These are phyloP conservation scores for Boletus sp. DNA, from an alignment of 1,284 basidiomycete genomes.

Conservation along the genomic window DNA sequence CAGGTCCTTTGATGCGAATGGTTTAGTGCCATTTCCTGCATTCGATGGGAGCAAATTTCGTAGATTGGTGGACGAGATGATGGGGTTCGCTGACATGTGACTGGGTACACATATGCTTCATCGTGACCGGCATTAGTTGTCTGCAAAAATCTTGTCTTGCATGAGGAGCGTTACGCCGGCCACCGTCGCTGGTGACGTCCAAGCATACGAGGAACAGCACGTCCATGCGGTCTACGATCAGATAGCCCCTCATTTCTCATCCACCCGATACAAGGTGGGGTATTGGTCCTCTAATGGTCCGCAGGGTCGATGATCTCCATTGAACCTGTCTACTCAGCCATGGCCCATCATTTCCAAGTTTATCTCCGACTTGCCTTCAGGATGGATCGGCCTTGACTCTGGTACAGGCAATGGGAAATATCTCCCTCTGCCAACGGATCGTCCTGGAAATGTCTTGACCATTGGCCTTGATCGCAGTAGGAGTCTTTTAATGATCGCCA, in stretches of 20 bases:
- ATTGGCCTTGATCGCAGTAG: conserved; percentile 81
- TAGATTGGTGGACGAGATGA: conserved; percentile 64
- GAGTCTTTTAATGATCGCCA: conserved; percentile 76
- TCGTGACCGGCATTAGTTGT: neutral
- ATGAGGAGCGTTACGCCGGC: conserved; percentile 35
- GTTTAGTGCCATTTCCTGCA: conserved; percentile 56
- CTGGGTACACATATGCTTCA: neutral
- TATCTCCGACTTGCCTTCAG: conserved; percentile 67
- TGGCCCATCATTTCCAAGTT: conserved; percentile 93
- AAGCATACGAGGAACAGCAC: conserved; percentile 65
- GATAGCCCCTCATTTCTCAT: conserved; percentile 90
- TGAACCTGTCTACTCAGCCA: conserved; percentile 48
- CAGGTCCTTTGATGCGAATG: conserved; percentile 41
- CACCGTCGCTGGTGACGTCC: conserved; percentile 42
- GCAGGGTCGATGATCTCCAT: neutral
- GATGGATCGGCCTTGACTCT: conserved; percentile 87
- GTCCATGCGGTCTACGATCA: conserved; percentile 87
- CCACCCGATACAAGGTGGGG: conserved; percentile 87
- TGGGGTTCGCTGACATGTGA: conserved; percentile 51
- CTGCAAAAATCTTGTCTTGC: neutral
- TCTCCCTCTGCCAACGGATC: conserved; percentile 62
- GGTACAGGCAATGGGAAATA: conserved; percentile 99
- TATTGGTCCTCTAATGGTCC: neutral
- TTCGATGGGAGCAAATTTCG: conserved; percentile 65
- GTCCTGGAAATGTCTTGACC: conserved; percentile 60